Evolutionary conservation across 179 eudicot genomes (phyloP).

Genomic region (Beta lomatogona): DNA sequence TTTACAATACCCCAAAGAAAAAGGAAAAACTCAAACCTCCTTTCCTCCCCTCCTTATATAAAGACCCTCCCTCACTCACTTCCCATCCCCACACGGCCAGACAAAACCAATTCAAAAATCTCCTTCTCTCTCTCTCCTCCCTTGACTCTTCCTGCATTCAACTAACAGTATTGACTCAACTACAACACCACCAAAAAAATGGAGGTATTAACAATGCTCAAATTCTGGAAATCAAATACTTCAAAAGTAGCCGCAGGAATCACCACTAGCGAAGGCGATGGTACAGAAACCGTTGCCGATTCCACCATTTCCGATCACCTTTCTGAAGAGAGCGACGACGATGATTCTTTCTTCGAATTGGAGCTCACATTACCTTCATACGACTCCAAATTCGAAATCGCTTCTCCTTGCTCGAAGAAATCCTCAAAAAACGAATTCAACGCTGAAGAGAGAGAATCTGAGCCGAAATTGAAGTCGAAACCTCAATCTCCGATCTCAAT

Average conservation of each 20-base stretch:
- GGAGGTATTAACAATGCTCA: conserved; percentile 34
- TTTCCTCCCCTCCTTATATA: conserved; percentile 5
- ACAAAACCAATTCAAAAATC: conserved; percentile 2
- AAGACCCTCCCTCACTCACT: background rate
- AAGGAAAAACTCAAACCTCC: background rate
- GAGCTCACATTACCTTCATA: conserved; percentile 46
- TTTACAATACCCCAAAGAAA: background rate
- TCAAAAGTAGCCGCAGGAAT: conserved; percentile 26
- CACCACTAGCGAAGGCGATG: conserved; percentile 28
- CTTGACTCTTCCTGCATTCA: background rate
- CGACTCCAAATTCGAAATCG: conserved; percentile 19
- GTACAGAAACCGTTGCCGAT: conserved; percentile 9
- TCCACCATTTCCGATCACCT: conserved; percentile 26
- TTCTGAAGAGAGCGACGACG: conserved; percentile 30
- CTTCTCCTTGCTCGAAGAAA: conserved; percentile 7
- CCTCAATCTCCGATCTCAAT: conserved; percentile 62
- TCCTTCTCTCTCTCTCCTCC: background rate
- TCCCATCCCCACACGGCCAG: background rate
- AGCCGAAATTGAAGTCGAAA: conserved; percentile 29
- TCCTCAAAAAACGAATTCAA: background rate
- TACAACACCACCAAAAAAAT: background rate
- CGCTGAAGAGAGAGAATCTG: background rate
- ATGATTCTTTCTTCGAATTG: conserved; percentile 67
- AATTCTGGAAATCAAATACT: conserved; percentile 42
- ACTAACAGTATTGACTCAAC: background rate